These are phyloP conservation scores for Lactifluus hygrophoroides DNA, from an alignment of 768 basidiomycete genomes.

Conservation along the genomic window DNA sequence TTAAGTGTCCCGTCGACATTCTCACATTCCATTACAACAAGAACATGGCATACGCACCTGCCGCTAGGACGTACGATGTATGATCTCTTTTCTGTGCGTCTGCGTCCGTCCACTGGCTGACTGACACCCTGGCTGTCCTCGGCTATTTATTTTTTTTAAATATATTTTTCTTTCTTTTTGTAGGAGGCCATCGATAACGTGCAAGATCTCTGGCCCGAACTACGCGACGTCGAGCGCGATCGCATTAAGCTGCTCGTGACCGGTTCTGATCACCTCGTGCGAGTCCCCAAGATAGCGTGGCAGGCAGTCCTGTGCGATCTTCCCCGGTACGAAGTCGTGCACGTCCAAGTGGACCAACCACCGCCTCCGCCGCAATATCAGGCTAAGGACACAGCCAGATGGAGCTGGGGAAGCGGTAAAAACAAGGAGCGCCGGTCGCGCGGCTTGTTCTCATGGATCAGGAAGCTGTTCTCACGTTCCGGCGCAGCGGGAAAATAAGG, in stretches of 20 bases:
- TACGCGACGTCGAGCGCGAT: not conserved
- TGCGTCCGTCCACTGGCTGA: too few species aligned
- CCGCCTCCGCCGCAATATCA: conserved; percentile 16
- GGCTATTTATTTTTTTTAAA: too few species aligned
- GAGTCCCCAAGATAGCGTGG: conserved; percentile 16
- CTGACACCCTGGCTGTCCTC: too few species aligned
- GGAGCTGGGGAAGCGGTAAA: not conserved
- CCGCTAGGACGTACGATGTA: conserved; percentile 13
- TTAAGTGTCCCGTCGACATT: conserved; percentile 7
- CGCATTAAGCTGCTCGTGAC: conserved; percentile 9
- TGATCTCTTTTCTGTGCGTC: not conserved
- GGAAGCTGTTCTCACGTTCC: not conserved
- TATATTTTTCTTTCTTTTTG: too few species aligned
- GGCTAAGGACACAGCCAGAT: not conserved
- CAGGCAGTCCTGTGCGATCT: conserved; percentile 9
- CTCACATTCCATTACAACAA: conserved; percentile 12
- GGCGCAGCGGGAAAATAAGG: not conserved
- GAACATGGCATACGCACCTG: conserved; percentile 18
- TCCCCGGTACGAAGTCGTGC: conserved; percentile 13
- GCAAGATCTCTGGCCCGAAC: conserved; percentile 12
- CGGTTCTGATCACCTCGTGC: conserved; percentile 9
- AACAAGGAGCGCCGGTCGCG: not conserved
- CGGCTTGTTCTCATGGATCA: conserved; percentile 12
- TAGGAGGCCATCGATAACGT: conserved; percentile 14
- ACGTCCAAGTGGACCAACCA: conserved; percentile 6